Percentiles rank a stretch among this genome's conserved stretches.
These are phyloP conservation scores for Ilyonectria destructans DNA, from an alignment of 2,329 filamentous ascomycete species.

Conservation along the genomic window DNA sequence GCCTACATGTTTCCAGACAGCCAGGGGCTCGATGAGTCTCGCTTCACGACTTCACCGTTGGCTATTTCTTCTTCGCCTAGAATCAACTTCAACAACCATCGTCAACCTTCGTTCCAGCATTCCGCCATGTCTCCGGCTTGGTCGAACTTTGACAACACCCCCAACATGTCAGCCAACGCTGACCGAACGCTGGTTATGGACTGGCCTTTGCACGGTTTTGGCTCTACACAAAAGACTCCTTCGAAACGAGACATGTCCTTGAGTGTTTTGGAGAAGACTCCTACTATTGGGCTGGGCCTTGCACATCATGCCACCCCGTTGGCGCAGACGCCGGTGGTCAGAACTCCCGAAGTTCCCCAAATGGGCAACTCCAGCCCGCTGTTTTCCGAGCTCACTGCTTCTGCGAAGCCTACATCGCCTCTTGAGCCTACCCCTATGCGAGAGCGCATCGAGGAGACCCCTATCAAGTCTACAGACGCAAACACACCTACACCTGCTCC, in stretches of 20 bases:
- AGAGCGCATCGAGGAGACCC: slow-evolving; percentile 10
- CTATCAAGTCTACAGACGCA: neutral
- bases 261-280: slow-evolving; percentile 13
- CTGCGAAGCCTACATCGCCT: slow-evolving; percentile 21
- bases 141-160: neutral
- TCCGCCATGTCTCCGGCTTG: neutral
- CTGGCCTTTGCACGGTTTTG: neutral
- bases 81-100: slow-evolving; percentile 34
- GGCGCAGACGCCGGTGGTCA: slow-evolving; percentile 1
- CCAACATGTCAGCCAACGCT: neutral
- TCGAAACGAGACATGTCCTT: neutral
- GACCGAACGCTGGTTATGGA: neutral
- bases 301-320: neutral
- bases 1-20: slow-evolving; percentile 51
- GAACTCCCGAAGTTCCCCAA: slow-evolving; percentile 13
- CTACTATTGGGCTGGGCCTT: neutral
- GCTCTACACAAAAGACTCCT: slow-evolving; percentile 11
- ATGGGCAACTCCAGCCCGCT: neutral
- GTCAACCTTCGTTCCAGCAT: neutral
- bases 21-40: slow-evolving; percentile 50
- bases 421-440: neutral
- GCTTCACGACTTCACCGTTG: slow-evolving; percentile 44
- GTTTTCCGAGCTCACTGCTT: slow-evolving; percentile 8
- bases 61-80: slow-evolving; percentile 45
- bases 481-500: slow-evolving; percentile 7